phyloP scores from a whole-genome alignment of 1,139 yeast species.

The Magnusiomyces fungicola region DNA sequence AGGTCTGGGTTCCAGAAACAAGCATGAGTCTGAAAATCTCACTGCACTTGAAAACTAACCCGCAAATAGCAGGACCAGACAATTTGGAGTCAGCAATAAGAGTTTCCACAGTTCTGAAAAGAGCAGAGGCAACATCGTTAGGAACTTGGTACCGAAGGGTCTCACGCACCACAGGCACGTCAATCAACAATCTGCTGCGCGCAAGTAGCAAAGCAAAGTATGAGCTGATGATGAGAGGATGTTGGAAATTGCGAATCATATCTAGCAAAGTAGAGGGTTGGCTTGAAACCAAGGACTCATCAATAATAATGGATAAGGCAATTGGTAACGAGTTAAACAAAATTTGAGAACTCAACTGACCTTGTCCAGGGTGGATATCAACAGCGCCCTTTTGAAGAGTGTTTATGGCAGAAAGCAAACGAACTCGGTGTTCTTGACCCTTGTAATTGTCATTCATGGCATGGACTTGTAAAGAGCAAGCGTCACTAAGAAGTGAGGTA shows the following conservation, averaged over 20 bases:
- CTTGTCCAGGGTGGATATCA: no score
- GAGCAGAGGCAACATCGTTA: conserved; percentile 24
- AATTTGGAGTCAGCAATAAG: conserved; percentile 1
- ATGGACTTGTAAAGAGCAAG: conserved; percentile 3
- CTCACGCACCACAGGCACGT: conserved; percentile 18
- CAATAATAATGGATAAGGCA: conserved; percentile 6
- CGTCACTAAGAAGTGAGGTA: conserved; percentile 8
- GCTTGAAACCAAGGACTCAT: neutral
- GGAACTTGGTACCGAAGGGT: conserved; percentile 24
- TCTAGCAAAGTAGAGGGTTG: conserved; percentile 11
- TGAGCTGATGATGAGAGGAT: conserved; percentile 22
- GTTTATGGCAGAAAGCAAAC: no score
- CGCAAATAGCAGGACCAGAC: conserved; percentile 1
- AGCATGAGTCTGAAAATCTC: conserved; percentile 23
- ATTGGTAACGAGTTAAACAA: conserved; percentile 4
- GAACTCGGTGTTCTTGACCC: no score
- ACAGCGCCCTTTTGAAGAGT: no score
- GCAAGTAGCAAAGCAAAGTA: conserved; percentile 20
- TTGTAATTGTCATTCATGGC: neutral
- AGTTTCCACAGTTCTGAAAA: conserved; percentile 18
- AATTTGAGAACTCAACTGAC: neutral
- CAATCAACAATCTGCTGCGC: conserved; percentile 23
- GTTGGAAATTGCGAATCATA: conserved; percentile 19
- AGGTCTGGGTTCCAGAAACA: conserved; percentile 22
- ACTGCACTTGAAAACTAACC: conserved; percentile 23